These are phyloP conservation scores for Candida wancherniae DNA, from an alignment of 805 yeast species.

Conservation along the genomic window DNA sequence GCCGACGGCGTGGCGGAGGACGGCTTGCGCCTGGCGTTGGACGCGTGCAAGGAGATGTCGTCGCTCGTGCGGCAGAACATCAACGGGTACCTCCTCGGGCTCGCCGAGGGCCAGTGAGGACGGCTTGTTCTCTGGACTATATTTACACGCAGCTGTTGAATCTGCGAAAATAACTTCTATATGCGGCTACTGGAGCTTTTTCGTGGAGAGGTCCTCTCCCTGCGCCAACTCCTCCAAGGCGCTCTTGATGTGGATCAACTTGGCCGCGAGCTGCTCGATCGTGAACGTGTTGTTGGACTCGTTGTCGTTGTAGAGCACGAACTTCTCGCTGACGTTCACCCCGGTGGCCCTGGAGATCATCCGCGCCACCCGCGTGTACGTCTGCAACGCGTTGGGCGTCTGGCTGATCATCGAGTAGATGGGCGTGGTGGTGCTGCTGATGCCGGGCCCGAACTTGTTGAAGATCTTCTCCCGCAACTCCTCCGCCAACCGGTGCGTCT, in stretches of 20 bases:
- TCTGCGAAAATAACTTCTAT: no score
- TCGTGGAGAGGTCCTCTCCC: constrained; percentile 16
- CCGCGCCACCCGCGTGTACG: constrained; percentile 23
- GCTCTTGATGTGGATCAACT: constrained; percentile 31
- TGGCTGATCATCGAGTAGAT: constrained; percentile 24
- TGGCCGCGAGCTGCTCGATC: constrained; percentile 25
- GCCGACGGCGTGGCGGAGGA: constrained; percentile 21
- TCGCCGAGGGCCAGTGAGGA: constrained; percentile 4
- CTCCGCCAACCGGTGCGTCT: constrained; percentile 26
- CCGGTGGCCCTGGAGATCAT: constrained; percentile 33
- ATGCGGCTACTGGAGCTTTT: constrained; percentile 15
- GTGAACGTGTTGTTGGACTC: constrained; percentile 21
- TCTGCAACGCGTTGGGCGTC: constrained; percentile 25
- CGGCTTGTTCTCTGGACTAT: background rate
- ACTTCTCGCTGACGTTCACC: constrained; percentile 33
- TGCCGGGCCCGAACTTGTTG: constrained; percentile 25
- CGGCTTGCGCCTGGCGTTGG: constrained; percentile 26
- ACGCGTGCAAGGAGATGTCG: constrained; percentile 43
- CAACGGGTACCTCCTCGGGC: constrained; percentile 37
- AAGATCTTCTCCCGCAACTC: constrained; percentile 29
- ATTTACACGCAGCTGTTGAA: background rate
- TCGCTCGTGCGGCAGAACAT: constrained; percentile 39
- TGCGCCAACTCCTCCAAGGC: constrained; percentile 32
- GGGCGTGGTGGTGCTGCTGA: constrained; percentile 21
- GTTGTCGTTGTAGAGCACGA: constrained; percentile 27